A percentile compares a stretch with the other conserved stretches of the same genome.
These are phyloP conservation scores for Cercospora canescens DNA, from an alignment of 2,329 filamentous ascomycete genomes.

Conservation along the genomic window DNA sequence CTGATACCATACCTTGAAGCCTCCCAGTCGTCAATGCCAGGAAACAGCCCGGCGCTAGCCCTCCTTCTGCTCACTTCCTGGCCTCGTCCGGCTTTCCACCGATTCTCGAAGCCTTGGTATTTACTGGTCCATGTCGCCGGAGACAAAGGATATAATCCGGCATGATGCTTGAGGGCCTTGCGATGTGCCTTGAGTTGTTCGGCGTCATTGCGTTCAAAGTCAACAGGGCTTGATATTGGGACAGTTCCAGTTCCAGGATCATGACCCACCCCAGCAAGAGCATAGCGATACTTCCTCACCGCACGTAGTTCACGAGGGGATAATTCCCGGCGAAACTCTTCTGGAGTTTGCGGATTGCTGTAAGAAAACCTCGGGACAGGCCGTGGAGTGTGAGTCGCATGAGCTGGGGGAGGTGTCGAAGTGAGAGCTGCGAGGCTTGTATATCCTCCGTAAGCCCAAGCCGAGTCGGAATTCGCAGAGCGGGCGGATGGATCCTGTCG, in stretches of 20 bases:
- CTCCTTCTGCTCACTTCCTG: not conserved
- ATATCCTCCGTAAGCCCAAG: not conserved
- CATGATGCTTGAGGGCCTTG: not conserved
- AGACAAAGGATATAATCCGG: not conserved
- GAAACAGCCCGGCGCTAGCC: not conserved
- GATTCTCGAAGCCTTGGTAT: not conserved
- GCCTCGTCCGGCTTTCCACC: not conserved
- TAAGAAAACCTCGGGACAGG: not conserved
- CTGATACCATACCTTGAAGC: not conserved
- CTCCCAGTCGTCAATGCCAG: not conserved
- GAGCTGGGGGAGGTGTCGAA: not conserved
- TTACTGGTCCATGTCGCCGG: not conserved
- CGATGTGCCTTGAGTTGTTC: not conserved
- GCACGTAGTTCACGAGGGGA: not conserved
- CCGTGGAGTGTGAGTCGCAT: not conserved
- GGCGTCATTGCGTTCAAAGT: not conserved
- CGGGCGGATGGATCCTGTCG: not conserved
- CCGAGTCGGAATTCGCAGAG: not conserved
- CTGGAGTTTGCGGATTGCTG: not conserved
- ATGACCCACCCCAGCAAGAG: not conserved
- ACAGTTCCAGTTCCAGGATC: not conserved
- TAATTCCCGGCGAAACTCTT: not conserved
- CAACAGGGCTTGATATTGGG: not conserved
- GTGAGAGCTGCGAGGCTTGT: not conserved
- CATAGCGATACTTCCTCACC: not conserved